phyloP scores from a whole-genome alignment of 768 basidiomycete genomes.

The Suillus subluteus region DNA sequence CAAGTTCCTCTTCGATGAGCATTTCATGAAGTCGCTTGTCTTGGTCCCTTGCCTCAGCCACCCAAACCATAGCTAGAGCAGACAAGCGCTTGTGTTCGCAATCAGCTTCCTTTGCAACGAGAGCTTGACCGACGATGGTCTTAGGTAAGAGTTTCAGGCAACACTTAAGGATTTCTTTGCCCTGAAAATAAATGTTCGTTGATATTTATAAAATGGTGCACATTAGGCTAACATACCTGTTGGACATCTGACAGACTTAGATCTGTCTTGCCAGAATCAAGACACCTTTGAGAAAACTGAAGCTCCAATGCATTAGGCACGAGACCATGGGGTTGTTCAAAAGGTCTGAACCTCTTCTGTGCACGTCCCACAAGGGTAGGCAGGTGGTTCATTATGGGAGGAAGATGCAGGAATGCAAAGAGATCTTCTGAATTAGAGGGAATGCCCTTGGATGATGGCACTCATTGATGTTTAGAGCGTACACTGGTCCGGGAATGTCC shows the following conservation, averaged over 20 bases:
- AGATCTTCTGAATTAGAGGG: background rate
- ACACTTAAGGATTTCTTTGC: too few relatives aligned
- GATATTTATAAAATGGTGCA: background rate
- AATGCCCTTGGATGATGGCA: background rate
- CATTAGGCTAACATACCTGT: too few relatives aligned
- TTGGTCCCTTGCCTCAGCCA: too few relatives aligned
- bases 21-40: too few relatives aligned
- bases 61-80: too few relatives aligned
- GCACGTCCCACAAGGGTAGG: background rate
- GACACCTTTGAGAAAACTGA: background rate
- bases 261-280: background rate
- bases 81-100: too few relatives aligned
- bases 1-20: too few relatives aligned
- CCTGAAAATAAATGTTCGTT: too few relatives aligned
- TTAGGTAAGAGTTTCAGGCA: too few relatives aligned
- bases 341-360: background rate
- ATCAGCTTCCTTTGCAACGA: too few relatives aligned
- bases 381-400: background rate
- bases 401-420: background rate
- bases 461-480: background rate
- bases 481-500: background rate
- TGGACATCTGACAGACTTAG: too few relatives aligned
- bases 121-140: too few relatives aligned
- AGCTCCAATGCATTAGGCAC: background rate
- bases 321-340: background rate